Base-by-base conservation (phyloP, 2,329 filamentous ascomycete species). In the Immersiporthe knoxdaviesiana region DNA sequence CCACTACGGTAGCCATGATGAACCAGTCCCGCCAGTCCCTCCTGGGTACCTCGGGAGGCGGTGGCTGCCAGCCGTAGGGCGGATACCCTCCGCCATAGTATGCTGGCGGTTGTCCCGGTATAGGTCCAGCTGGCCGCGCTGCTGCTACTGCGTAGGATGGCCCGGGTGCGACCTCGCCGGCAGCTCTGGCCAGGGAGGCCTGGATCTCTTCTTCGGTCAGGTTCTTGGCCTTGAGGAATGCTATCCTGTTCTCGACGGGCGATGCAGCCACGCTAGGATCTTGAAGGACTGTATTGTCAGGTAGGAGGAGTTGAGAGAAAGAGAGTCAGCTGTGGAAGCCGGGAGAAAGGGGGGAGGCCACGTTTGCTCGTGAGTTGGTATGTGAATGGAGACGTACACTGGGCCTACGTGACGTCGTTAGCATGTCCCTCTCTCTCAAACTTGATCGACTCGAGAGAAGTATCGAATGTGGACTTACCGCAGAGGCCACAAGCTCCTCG, bases 1-100 rank as follows among this genome's bases (percentile, higher is more conserved):
- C 91, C 72, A 97, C 91, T 16, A 98, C 92, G 0, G 96, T 99
- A 10, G 96, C 96, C 93, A 98, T 97, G 80, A 99, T 98, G 81
- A 99, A 99, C 92, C 94, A 98, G 78, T 99, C 96, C 71, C 97
- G 88, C 96, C 96, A 99, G 81, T 99, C 96, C 76, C 96, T 86
- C 77, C 89, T 90, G 3, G 94, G 94, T 2, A 89, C 81, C 67
- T 86, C 84, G 3, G 87, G 83, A 10, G 84, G 80, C 37, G 80
- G 82, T 39, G 83, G 84, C 75, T 88, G 87, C 87, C 87, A 90
- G 73, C 84, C 82, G 69, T 84, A 84, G 1, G 81, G 81, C 27
- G 79, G 82, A 69, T 85, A 81, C 66, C 79, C 78, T 59, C 81
- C 81, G 58, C 81, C 81, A 74, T 85, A 84, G 72, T 82, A 82